Base-by-base conservation (phyloP, 2,329 filamentous ascomycete species). In the Microdochium paspali region DNA sequence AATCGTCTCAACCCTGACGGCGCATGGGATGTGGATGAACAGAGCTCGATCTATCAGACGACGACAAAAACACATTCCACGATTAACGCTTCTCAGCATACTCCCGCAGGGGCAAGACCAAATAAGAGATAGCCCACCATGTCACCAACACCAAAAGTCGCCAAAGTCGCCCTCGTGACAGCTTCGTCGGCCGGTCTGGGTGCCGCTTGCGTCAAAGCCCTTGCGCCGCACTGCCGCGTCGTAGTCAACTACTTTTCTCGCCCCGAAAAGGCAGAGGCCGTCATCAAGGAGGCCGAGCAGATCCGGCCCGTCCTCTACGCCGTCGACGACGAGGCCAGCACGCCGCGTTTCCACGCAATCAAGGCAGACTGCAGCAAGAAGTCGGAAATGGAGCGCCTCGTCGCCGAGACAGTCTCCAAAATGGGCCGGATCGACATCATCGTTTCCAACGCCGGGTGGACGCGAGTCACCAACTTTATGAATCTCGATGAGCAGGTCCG, bases 161-260 rank as follows among this genome's bases (percentile, higher is more conserved):
- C 35, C 12, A 40, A 40, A 15, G 42, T 44, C 23, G 42, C 24
- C 24, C 42, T 44, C 6, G 42, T 44, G 23, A 44, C 42, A 24
- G 42, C 23, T 13, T 10, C 23, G 23, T 25, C 23, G 23, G 42
- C 42, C 42, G 42, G 42, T 13, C 42, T 44, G 23, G 42, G 42
- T 13, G 42, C 42, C 6, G 42, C 42, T 18, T 24, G 23, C 24
- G 23, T 24, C 24, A 24, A 26, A 24, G 23, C n/a, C 42, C 24
- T 44, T 24, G 42, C 42, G 42, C 23, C 23, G 24, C 23, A 44
- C 42, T 44, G 24, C 42, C 42, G 42, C 23, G 42, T 44, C n/a
- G 42, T 26, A 9, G 23, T 44, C 23, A 44, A 44, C 42, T 44
- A 44, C 42, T 44, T 24, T 13, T 26, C 23, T 10, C 23, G 24